These are phyloP conservation scores for Lactuca sativa DNA, from an alignment of 129 eudicot genomes.

Conservation along the genomic window DNA sequence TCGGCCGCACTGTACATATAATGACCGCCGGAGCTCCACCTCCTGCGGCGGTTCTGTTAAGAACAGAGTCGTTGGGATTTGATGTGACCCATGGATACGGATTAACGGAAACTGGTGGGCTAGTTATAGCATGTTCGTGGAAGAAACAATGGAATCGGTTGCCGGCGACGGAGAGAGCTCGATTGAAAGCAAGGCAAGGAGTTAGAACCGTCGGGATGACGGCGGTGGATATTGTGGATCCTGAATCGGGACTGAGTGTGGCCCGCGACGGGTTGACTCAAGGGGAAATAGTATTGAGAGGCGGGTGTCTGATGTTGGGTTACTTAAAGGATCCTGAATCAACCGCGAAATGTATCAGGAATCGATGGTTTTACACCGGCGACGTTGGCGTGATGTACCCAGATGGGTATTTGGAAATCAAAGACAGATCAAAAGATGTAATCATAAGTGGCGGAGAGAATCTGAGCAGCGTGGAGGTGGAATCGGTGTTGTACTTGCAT, in stretches of 20 bases:
- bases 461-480: constrained; percentile 86
- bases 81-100: constrained; percentile 68
- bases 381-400: constrained; percentile 85
- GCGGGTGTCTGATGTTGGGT: constrained; percentile 68
- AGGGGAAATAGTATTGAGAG: constrained; percentile 70
- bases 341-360: constrained; percentile 49
- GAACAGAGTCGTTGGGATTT: constrained; percentile 69
- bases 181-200: constrained; percentile 75
- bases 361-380: constrained; percentile 88
- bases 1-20: constrained; percentile 45
- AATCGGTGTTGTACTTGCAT: constrained; percentile 63
- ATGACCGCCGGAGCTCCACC: constrained; percentile 87
- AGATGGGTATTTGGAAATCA: constrained; percentile 81
- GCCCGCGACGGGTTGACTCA: constrained; percentile 51
- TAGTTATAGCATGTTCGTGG: constrained; percentile 69
- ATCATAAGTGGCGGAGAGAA: constrained; percentile 88
- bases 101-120: constrained; percentile 81
- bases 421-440: constrained; percentile 80
- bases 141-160: constrained; percentile 56
- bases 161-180: constrained; percentile 55
- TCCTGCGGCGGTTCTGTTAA: constrained; percentile 55
- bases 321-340: constrained; percentile 72
- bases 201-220: constrained; percentile 58
- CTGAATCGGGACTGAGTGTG: constrained; percentile 55
- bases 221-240: constrained; percentile 55